Evolutionary conservation across 805 yeast genomes (phyloP).

Genomic region (Ogataea naganishii): DNA sequence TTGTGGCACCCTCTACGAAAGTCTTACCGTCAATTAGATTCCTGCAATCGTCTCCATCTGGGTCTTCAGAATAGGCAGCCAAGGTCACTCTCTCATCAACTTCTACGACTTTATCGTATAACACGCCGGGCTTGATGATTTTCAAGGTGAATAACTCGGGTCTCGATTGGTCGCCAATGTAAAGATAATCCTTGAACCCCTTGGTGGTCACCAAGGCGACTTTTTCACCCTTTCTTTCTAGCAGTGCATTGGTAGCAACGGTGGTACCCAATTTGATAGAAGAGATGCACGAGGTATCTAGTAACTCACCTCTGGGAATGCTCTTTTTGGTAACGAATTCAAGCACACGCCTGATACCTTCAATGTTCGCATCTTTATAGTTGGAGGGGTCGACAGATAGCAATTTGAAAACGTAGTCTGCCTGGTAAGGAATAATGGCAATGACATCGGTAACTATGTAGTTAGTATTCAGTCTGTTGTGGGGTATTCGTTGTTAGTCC

Average conservation of each 20-base stretch:
- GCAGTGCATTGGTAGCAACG: conserved; percentile 37
- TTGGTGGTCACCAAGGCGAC: conserved; percentile 33
- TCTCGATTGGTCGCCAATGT: conserved; percentile 37
- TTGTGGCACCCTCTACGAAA: conserved; percentile 28
- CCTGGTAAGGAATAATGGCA: conserved; percentile 29
- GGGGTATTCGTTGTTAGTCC: too few relatives aligned
- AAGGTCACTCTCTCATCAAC: conserved; percentile 37
- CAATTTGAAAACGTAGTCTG: conserved; percentile 29
- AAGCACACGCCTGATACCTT: conserved; percentile 32
- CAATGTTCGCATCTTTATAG: conserved; percentile 35
- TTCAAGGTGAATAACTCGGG: conserved; percentile 36
- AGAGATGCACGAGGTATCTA: conserved; percentile 23
- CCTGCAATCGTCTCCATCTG: conserved; percentile 8
- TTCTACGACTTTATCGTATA: conserved; percentile 30
- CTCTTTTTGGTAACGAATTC: conserved; percentile 20
- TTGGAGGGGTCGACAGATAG: conserved; percentile 32
- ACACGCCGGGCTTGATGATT: conserved; percentile 32
- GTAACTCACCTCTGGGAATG: conserved; percentile 17
- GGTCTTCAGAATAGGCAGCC: conserved; percentile 28
- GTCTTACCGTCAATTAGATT: conserved; percentile 15
- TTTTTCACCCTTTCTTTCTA: conserved; percentile 36
- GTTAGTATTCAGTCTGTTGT: background rate
- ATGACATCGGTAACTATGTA: conserved; percentile 30
- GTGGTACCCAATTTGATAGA: conserved; percentile 34
- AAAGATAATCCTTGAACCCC: conserved; percentile 35